Evolutionary conservation across 2,329 filamentous ascomycete genomes (phyloP), one percentile per base, ranked within the genome.

Genomic region (Colletotrichum endophyticum): DNA sequence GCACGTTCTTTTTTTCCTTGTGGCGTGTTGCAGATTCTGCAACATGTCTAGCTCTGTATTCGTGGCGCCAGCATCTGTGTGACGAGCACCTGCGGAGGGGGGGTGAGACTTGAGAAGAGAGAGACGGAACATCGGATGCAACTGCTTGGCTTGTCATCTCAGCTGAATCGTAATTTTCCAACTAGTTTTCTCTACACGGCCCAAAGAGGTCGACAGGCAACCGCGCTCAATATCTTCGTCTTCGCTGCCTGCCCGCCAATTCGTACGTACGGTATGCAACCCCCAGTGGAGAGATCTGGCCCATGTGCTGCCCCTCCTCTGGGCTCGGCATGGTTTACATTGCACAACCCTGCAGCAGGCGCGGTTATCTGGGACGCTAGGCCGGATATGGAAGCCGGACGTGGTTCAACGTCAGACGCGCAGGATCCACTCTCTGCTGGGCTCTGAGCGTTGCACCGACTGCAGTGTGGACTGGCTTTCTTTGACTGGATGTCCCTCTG

Each of bases 11-110:
- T 34, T 57, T 49, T 63, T 39, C 34, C 56, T 44, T 64, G 73
- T 76, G 63, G 73, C 73, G 70, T 76, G 63, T 73, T 72, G 73
- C 73, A 76, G 70, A 73, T 44, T 76, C 73, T 76, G 73, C 70
- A 76, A 73, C 70, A 69, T 76, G 73, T 76, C 73, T 73, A 62
- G 34, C 32, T 62, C 61, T 57, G 68, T 62, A 28, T 44, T 39
- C 34, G 68, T 53, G 36, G 64, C 73, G 57, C 73, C 63, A 75
- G 70, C 59, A 30, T 62, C 59, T 32, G 59, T 62, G 59, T 34
- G 59, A 62, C 28, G 49, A 72, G 72, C 49, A 66, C 49, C 49
- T 30, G 61, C 19, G 39, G 39, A 44, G 39, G 39, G 39, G 36
- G 39, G 39, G 39, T 44, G 39, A n/a, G 39, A 49, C 19, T 49